Percentiles rank a stretch among this genome's conserved stretches.
These are phyloP conservation scores for Neurospora tetrasperma DNA, from an alignment of 495 filamentous ascomycete genomes.

Conservation along the genomic window DNA sequence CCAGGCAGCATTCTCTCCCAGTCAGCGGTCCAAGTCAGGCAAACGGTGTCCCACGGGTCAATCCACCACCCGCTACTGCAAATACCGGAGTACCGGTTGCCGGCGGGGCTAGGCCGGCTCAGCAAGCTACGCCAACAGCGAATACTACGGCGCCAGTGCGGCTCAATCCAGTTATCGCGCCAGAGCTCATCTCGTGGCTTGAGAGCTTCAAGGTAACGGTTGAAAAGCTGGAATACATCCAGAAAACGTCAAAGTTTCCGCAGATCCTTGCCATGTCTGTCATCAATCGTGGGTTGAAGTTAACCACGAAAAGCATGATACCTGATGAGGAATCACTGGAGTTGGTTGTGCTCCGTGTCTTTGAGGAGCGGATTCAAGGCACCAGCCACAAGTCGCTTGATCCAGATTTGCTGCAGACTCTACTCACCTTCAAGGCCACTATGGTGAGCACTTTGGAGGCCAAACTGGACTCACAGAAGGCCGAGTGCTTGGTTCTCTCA, in stretches of 20 bases:
- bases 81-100: not conserved
- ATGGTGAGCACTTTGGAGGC: slow-evolving; percentile 18
- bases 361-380: slow-evolving; percentile 7
- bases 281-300: slow-evolving; percentile 23
- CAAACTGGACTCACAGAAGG: slow-evolving; percentile 16
- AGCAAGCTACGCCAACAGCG: slow-evolving; percentile 3
- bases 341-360: slow-evolving; percentile 21
- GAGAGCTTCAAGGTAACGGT: slow-evolving; percentile 22
- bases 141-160: not conserved
- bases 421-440: slow-evolving; percentile 18
- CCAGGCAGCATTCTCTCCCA: slow-evolving; percentile 9
- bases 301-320: slow-evolving; percentile 15
- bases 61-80: slow-evolving; percentile 1
- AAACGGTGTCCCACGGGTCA: slow-evolving; percentile 17
- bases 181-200: slow-evolving; percentile 16
- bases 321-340: slow-evolving; percentile 19
- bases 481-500: slow-evolving; percentile 25
- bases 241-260: slow-evolving; percentile 9
- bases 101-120: slow-evolving; percentile 4
- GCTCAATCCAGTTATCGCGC: slow-evolving; percentile 20
- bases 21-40: slow-evolving; percentile 1
- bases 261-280: slow-evolving; percentile 25
- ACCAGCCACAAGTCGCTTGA: slow-evolving; percentile 15
- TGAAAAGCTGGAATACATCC: slow-evolving; percentile 9
- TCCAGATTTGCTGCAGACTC: slow-evolving; percentile 15